Evolutionary conservation across 805 yeast species (phyloP), one percentile per base, ranked within the genome.

Genomic region (Pichia kluyveri): DNA sequence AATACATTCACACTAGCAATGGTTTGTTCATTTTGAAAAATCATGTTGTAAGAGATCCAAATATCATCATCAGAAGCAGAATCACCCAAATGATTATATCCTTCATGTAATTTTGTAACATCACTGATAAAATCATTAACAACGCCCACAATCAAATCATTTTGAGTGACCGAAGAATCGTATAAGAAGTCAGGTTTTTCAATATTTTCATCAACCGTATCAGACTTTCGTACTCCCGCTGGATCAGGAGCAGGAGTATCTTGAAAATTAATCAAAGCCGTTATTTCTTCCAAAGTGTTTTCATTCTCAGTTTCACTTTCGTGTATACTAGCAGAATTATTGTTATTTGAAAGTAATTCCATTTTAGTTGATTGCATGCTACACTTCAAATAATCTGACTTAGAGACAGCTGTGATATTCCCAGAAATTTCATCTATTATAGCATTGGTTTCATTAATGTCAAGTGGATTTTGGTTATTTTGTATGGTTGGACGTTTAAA

Each of bases 401-500:
- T 57, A 0, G 53, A 43, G 4, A 56, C 54, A 7, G 53, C 45
- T 0, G 32, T 14, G 3, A 34, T 34, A 14, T 34, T 34, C 4
- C 17, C 17, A 14, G 37, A 14, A 12, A 34, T 34, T 15, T 7
- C 10, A 30, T 30, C 14, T 30, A 30, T 11, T 11, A 34, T 14
- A 15, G 5, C 1, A 34, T 34, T 34, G 6, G 37, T 14, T 5
- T 34, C 37, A 23, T 23, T 23, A 5, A 5, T 1, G 3, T 23
- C 26, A 4, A 23, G 26, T 23, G 26, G 26, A 23, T 23, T 23
- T 23, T 23, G 26, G 26, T 4, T 23, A 23, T 23, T 23, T 23
- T 23, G 26, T 14, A 34, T 34, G 10, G 17, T 7, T 14, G 37
- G 37, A 34, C 37, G 37, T 34, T 65, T 66, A 56, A 73, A 73